Evolutionary conservation across 2,329 filamentous ascomycete genomes (phyloP).

Genomic region (Neofusicoccum umdonicola): DNA sequence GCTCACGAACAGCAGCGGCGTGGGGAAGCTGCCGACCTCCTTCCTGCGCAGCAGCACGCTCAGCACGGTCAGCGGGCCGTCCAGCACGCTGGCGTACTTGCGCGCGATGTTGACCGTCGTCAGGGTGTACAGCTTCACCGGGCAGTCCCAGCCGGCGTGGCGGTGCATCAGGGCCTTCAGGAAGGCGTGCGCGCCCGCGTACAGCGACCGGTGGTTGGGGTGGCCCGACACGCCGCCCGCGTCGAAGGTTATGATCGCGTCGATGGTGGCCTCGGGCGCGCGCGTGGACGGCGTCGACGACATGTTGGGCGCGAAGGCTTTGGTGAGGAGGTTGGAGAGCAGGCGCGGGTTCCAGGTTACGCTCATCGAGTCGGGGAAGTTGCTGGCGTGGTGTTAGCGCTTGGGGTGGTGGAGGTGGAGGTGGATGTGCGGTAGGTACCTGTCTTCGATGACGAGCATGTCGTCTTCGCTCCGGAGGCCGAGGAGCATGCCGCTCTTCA

Average conservation of each 20-base stretch:
- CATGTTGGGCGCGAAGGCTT: constrained; percentile 70
- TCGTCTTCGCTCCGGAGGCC: constrained; percentile 74
- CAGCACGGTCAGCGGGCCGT: constrained; percentile 69
- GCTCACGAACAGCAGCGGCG: constrained; percentile 68
- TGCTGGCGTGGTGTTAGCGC: constrained; percentile 33
- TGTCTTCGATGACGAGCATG: constrained; percentile 80
- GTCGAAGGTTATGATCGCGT: constrained; percentile 90
- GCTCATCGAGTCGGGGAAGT: constrained; percentile 90
- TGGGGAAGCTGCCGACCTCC: constrained; percentile 54
- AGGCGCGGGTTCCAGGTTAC: constrained; percentile 69
- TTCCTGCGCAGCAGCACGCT: constrained; percentile 49
- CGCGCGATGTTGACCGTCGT: constrained; percentile 68
- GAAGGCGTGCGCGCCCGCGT: constrained; percentile 76
- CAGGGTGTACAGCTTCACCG: constrained; percentile 83
- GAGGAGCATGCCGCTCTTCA: constrained; percentile 73
- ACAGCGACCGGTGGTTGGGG: constrained; percentile 89
- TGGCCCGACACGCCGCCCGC: constrained; percentile 76
- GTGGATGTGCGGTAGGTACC: constrained; percentile 42
- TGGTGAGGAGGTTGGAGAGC: constrained; percentile 68
- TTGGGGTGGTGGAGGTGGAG: constrained; percentile 14
- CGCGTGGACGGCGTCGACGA: constrained; percentile 40
- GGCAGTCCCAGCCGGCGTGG: constrained; percentile 64
- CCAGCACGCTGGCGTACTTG: constrained; percentile 79
- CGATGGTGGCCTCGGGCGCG: constrained; percentile 60
- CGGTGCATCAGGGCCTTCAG: constrained; percentile 63